Conservation (phyloP, 768 basidiomycete species). For the Chalciporus piperatus region DNA sequence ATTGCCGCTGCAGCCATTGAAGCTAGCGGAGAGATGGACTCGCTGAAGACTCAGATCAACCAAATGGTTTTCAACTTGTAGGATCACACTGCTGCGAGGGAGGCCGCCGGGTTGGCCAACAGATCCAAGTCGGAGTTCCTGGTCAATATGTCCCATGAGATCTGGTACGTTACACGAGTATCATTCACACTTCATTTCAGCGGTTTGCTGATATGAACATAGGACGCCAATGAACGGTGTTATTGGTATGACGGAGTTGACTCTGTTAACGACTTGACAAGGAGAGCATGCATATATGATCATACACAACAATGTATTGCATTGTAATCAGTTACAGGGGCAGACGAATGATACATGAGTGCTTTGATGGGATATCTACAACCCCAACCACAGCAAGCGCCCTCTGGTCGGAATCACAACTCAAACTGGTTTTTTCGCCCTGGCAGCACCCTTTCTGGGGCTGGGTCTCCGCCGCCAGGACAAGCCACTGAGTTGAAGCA, state of each 20-base stretch:
- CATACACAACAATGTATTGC: too few species aligned
- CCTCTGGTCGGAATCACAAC: conserved; percentile 20
- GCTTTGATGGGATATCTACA: too few species aligned
- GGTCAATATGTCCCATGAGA: conserved; percentile 98
- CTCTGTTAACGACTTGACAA: conserved; percentile 55
- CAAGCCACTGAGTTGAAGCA: conserved; percentile 28
- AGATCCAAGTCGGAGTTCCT: conserved; percentile 96
- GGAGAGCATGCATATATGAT: conserved; percentile 79
- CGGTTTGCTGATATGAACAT: conserved; percentile 11
- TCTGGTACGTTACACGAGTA: conserved; percentile 62
- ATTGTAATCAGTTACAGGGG: too few species aligned
- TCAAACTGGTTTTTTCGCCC: conserved; percentile 51
- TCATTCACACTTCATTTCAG: neutral
- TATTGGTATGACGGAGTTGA: conserved; percentile 99
- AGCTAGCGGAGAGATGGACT: conserved; percentile 98
- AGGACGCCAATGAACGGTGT: conserved; percentile 99
- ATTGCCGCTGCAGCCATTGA: conserved; percentile 98
- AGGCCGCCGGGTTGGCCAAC: conserved; percentile 97
- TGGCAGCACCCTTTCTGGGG: conserved; percentile 42
- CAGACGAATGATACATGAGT: too few species aligned
- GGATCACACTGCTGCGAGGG: conserved; percentile 93
- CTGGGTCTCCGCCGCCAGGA: conserved; percentile 43
- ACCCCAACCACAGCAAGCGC: conserved; percentile 3
- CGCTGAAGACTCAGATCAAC: conserved; percentile 97
- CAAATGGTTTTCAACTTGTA: conserved; percentile 99